Evolutionary conservation across 2,329 filamentous ascomycete genomes (phyloP).

Genomic region (Aspergillus sp.): DNA sequence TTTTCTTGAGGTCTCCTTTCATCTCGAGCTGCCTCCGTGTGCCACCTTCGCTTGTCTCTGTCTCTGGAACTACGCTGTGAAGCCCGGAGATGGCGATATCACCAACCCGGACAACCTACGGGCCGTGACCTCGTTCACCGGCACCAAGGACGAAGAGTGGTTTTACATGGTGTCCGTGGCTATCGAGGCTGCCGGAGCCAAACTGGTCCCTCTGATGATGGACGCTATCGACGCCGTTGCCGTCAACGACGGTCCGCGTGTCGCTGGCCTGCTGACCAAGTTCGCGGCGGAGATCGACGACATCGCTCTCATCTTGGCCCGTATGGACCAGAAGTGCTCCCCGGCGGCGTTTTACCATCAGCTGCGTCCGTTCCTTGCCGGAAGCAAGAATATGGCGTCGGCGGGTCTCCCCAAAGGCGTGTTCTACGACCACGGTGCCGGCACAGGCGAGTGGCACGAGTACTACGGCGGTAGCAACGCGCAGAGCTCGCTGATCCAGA

Average conservation of each 20-base stretch:
- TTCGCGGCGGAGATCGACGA: conserved; percentile 36
- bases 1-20: conserved; percentile 26
- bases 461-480: conserved; percentile 48
- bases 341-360: conserved; percentile 44
- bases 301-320: conserved; percentile 33
- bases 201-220: conserved; percentile 38
- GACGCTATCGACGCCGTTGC: conserved; percentile 39
- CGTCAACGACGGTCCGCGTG: conserved; percentile 24
- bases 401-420: conserved; percentile 44
- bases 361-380: conserved; percentile 44
- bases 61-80: conserved; percentile 31
- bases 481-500: conserved; percentile 46
- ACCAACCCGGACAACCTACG: conserved; percentile 29
- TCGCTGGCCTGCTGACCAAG: conserved; percentile 32
- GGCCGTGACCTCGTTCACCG: conserved; percentile 28
- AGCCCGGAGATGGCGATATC: conserved; percentile 17
- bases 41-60: conserved; percentile 36
- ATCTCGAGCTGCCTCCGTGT: conserved; percentile 30
- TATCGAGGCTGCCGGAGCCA: conserved; percentile 20
- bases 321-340: conserved; percentile 44
- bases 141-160: conserved; percentile 34
- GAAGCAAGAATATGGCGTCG: conserved; percentile 45
- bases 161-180: conserved; percentile 46
- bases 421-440: conserved; percentile 43
- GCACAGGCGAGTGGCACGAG: conserved; percentile 40